Evolutionary conservation across 768 basidiomycete species (phyloP).

Genomic region (Tulasnella sp.): DNA sequence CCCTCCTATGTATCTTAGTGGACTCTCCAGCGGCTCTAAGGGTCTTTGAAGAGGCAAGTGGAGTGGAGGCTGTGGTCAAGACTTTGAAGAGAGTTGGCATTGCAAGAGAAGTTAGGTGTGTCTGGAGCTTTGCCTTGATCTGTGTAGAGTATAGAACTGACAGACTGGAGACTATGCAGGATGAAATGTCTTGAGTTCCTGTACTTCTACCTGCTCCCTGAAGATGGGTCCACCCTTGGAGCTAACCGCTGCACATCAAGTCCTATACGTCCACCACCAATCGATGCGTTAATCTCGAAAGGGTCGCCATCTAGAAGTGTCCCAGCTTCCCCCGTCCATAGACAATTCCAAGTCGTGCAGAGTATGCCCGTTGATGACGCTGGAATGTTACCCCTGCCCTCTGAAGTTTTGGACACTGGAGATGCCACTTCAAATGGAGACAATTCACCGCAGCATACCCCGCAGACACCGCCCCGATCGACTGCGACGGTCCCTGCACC

Average conservation of each 20-base stretch:
- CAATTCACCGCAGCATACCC: slow-evolving; percentile 5
- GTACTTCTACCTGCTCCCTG: slow-evolving; percentile 89
- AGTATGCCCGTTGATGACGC: not conserved
- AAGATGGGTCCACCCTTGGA: slow-evolving; percentile 32
- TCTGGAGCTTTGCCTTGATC: not conserved
- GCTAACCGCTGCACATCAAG: slow-evolving; percentile 1
- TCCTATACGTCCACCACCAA: not conserved
- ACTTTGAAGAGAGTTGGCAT: slow-evolving; percentile 78
- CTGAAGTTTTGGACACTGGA: slow-evolving; percentile 1
- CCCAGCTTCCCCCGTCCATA: slow-evolving; percentile 6
- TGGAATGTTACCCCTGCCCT: slow-evolving; percentile 8
- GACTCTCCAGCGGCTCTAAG: slow-evolving; percentile 68
- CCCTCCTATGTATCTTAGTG: slow-evolving; percentile 77
- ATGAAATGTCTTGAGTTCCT: slow-evolving; percentile 96
- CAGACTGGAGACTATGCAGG: slow-evolving; percentile 31
- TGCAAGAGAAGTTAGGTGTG: slow-evolving; percentile 74
- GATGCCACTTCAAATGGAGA: not conserved
- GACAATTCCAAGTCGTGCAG: not conserved
- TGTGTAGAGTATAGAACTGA: not conserved
- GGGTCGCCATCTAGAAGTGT: slow-evolving; percentile 11
- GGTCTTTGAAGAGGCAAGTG: slow-evolving; percentile 62
- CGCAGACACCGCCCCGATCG: slow-evolving; percentile 22
- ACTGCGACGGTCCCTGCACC: slow-evolving; percentile 12
- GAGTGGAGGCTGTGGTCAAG: slow-evolving; percentile 74
- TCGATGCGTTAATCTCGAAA: not conserved